Conservation (phyloP, 1,139 yeast species). For the Candida buenavistaensis region DNA sequence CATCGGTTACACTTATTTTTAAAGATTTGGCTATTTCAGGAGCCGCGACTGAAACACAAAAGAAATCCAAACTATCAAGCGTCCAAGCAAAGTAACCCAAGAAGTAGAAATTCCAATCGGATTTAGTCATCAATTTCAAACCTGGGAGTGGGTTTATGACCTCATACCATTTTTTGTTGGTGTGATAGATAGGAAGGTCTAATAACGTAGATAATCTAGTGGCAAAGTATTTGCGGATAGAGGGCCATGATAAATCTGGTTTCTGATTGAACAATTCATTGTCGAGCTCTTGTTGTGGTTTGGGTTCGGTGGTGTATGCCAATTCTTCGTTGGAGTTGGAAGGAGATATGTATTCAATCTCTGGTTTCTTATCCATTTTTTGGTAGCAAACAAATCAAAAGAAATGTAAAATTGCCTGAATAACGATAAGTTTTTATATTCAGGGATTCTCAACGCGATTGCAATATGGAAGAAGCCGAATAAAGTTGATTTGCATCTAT, state of each 20-base stretch:
- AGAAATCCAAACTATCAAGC: constrained; percentile 79
- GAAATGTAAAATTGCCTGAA: no score
- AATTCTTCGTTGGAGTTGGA: constrained; percentile 2
- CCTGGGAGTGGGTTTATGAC: constrained; percentile 35
- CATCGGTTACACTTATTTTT: constrained; percentile 47
- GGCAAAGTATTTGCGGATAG: constrained; percentile 25
- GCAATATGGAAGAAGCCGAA: no score
- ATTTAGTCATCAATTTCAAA: constrained; percentile 26
- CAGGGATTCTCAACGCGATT: no score
- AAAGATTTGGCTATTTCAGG: constrained; percentile 55
- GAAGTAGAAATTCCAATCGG: constrained; percentile 57
- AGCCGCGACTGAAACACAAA: constrained; percentile 65
- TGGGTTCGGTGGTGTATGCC: no score
- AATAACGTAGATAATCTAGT: constrained; percentile 28
- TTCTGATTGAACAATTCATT: constrained; percentile 20
- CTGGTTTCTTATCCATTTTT: constrained; percentile 10
- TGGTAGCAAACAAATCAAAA: no score
- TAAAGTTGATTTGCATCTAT: no score
- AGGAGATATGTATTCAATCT: constrained; percentile 9
- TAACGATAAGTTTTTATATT: no score
- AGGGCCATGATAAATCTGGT: constrained; percentile 25
- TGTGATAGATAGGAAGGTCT: constrained; percentile 19
- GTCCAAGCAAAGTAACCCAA: constrained; percentile 75
- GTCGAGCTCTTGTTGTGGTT: constrained; percentile 6
- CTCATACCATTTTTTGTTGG: constrained; percentile 16